These are phyloP conservation scores for Earliella scabrosa DNA, from an alignment of 1,284 basidiomycete species.

Conservation along the genomic window DNA sequence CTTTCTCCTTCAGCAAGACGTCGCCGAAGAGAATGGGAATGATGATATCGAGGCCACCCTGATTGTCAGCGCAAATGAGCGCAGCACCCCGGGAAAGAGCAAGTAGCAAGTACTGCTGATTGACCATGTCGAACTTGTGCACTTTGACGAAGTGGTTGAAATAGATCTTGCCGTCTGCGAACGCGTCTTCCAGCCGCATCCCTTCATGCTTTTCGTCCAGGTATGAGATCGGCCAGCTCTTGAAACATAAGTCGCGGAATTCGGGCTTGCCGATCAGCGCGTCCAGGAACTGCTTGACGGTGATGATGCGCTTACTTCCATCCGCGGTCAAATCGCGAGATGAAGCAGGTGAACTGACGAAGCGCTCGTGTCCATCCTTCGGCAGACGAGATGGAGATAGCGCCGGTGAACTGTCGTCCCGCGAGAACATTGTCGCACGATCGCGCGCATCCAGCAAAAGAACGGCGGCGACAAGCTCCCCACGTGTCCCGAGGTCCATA, in stretches of 20 bases:
- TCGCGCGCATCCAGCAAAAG: constrained; percentile 21
- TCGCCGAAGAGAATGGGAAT: background rate
- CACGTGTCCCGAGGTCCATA: constrained; percentile 20
- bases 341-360: too few species aligned
- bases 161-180: constrained; percentile 26
- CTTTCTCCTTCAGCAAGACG: constrained; percentile 5
- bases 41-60: background rate
- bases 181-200: constrained; percentile 13
- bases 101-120: background rate
- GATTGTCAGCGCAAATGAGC: background rate
- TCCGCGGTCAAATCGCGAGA: background rate
- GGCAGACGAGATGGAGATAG: too few species aligned
- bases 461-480: constrained; percentile 15
- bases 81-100: background rate
- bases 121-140: constrained; percentile 25
- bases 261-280: background rate
- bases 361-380: background rate
- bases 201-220: background rate
- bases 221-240: background rate
- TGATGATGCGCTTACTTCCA: background rate
- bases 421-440: constrained; percentile 10
- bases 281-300: constrained; percentile 9
- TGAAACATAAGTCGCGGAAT: background rate
- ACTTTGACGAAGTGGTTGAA: constrained; percentile 40
- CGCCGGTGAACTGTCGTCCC: too few species aligned